Conservation (phyloP, 495 filamentous ascomycete species). For the Corynascus novoguineensis region DNA sequence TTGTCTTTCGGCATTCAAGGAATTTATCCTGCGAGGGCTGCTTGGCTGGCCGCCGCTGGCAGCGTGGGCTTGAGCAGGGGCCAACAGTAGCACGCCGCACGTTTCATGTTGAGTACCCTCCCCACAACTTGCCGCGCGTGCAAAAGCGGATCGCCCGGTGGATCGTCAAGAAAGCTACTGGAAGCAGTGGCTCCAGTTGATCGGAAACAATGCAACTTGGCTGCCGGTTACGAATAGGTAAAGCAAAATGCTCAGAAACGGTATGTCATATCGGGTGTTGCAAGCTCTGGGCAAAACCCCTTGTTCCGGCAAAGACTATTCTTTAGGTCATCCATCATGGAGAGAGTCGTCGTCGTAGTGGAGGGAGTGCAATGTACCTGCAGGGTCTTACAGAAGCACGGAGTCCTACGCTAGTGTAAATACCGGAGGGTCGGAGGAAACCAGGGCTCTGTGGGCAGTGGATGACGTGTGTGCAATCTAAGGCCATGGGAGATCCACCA, state of each 20-base stretch:
- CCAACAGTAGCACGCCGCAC: background rate
- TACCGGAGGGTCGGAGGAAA: background rate
- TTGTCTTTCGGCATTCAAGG: background rate
- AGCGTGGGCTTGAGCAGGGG: background rate
- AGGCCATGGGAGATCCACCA: background rate
- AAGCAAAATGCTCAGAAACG: no score
- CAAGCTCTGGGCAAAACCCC: no score
- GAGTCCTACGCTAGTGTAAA: no score
- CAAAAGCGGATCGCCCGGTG: background rate
- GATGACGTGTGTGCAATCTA: background rate
- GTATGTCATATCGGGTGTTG: no score
- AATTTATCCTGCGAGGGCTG: background rate
- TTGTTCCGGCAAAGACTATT: no score
- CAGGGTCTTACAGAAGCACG: no score
- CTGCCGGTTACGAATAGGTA: no score
- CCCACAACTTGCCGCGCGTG: background rate
- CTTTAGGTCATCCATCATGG: no score
- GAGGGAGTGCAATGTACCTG: no score
- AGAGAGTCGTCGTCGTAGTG: no score
- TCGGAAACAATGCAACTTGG: no score
- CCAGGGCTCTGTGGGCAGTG: background rate
- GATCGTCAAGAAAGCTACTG: background rate
- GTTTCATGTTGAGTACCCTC: constrained; percentile 5
- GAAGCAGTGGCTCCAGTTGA: background rate
- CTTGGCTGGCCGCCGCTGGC: background rate